These are phyloP conservation scores for Fusarium sp. DNA, from an alignment of 2,329 filamentous ascomycete species.

Conservation along the genomic window DNA sequence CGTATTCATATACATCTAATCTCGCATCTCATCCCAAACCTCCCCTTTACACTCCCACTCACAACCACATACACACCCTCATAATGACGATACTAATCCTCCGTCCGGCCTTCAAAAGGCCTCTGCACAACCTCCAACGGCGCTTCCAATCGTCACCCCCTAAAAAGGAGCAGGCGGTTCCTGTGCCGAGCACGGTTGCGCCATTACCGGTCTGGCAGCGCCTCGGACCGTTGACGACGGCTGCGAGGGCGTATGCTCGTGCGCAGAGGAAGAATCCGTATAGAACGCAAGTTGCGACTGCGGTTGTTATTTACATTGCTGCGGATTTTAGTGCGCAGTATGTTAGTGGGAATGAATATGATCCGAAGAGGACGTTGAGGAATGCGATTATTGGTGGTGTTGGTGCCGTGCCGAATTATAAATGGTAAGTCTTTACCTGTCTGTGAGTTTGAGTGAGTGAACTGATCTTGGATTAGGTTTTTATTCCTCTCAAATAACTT, in stretches of 20 bases:
- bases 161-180: conserved; percentile 38
- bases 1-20: conserved; percentile 14
- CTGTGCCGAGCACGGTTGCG: conserved; percentile 38
- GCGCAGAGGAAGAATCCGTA: conserved; percentile 80
- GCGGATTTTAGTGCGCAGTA: conserved; percentile 84
- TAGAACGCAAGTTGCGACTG: conserved; percentile 81
- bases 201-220: conserved; percentile 66
- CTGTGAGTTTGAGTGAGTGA: fast-evolving
- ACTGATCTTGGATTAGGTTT: conserved; percentile 67
- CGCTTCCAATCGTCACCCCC: conserved; percentile 35
- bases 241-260: conserved; percentile 73
- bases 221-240: conserved; percentile 68
- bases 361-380: conserved; percentile 75
- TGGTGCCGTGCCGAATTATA: conserved; percentile 82
- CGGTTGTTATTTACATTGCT: conserved; percentile 81
- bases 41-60: neutral
- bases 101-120: conserved; percentile 33
- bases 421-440: conserved; percentile 71
- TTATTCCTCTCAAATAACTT: conserved; percentile 84
- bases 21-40: neutral
- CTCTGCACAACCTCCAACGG: conserved; percentile 33
- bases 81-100: conserved; percentile 41
- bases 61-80: neutral
- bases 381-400: conserved; percentile 81
- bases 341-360: conserved; percentile 73